Evolutionary conservation across 805 yeast genomes (phyloP), one percentile per base, ranked within the genome.

Genomic region (Candida manassasensis): DNA sequence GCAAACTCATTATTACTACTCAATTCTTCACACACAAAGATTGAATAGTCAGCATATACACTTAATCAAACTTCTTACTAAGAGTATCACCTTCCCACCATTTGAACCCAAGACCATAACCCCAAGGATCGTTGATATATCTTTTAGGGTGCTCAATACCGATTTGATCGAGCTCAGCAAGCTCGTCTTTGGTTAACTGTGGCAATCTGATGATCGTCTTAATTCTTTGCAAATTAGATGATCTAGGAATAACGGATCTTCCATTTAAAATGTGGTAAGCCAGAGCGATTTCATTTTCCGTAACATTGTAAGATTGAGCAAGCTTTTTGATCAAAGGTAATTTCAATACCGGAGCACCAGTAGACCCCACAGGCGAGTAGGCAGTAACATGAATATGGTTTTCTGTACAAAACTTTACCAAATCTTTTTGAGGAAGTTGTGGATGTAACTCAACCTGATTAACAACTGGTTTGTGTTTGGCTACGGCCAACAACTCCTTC

Each of bases 161-260:
- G 22, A 57, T 35, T 25, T 50, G 33, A 36, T 61, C 59, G 34
- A 71, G 48, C 3, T 37, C 35, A 0, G 37, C 39, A 21, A 71
- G 41, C 8, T 72, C 77, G 7, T 59, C 63, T 18, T 52, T 38
- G 2, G 67, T 50, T 27, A 72, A 45, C 2, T 53, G 49, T 4
- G 73, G 69, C 22, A 55, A 46, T 27, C 51, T 40, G 13, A 56
- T 51, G n/a, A 60, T 67, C 9, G 49, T 46, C 40, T 56, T 63
- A 34, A 85, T 73, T 53, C 95, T 75, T 16, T 69, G 71, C n/a
- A 73, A 64, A 34, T 82, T 84, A 11, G 78, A 67, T 0, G 95
- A 80, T 61, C 89, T 76, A 29, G 93, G 87, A 31, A 84, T 58
- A 2, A 73, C 78, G 7, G 69, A 65, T 37, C 82, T 68, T 2